Conservation (phyloP, 257 asterid genomes). For the Sherardia arvensis region DNA sequence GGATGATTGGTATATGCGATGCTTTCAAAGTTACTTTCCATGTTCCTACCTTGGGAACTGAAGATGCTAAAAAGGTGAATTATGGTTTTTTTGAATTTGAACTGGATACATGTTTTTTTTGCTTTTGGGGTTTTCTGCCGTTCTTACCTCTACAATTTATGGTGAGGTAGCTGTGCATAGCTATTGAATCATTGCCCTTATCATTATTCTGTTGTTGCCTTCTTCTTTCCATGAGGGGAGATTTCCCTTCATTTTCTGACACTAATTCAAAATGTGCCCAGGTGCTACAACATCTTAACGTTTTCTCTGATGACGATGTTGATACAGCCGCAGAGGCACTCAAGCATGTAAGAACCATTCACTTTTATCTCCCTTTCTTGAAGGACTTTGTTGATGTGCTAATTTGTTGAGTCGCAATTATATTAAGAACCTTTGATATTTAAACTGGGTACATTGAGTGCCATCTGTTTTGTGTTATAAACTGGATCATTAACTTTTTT, state of each 20-base stretch:
- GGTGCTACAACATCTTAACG: constrained; percentile 77
- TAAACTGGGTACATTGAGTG: background rate
- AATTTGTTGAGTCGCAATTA: too few species aligned
- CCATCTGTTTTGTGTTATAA: background rate
- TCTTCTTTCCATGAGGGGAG: background rate
- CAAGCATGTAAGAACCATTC: constrained; percentile 53
- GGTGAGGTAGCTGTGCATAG: background rate
- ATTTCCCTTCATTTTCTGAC: background rate
- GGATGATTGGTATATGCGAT: constrained; percentile 68
- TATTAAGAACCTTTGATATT: too few species aligned
- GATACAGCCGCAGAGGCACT: constrained; percentile 91
- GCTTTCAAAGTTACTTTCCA: constrained; percentile 74
- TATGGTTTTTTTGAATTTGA: background rate
- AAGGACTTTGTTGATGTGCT: background rate
- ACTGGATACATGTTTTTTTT: background rate
- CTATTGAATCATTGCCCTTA: background rate
- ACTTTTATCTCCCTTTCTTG: background rate
- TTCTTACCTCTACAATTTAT: background rate
- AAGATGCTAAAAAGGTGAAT: constrained; percentile 74
- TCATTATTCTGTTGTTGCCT: background rate
- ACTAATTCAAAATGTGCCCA: constrained; percentile 22
- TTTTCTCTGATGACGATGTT: constrained; percentile 60
- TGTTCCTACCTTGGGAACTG: constrained; percentile 74
- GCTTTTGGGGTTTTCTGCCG: background rate
- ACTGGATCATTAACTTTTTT: background rate